Evolutionary conservation across 148 eudicot species (phyloP).

Genomic region (Chenopodium suecicum): DNA sequence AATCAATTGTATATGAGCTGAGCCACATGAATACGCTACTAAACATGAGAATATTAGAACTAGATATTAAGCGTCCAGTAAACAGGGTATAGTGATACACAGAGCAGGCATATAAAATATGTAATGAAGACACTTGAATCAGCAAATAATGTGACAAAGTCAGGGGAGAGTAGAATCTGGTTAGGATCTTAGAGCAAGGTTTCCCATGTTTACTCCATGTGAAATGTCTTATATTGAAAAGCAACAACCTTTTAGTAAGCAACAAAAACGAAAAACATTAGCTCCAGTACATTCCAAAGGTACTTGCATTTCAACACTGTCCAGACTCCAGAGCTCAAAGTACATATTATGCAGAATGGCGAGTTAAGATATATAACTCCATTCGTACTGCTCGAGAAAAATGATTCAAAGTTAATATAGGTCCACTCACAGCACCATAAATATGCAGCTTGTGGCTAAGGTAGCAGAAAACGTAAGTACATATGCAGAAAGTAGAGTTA

Average conservation of each 20-base stretch:
- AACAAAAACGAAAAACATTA: background rate
- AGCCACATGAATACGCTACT: background rate
- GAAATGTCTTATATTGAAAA: background rate
- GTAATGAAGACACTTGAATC: background rate
- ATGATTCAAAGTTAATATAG: background rate
- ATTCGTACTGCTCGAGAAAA: too few species aligned
- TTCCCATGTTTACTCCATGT: background rate
- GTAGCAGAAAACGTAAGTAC: background rate
- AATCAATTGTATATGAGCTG: background rate
- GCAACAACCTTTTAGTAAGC: background rate
- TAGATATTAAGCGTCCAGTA: too few species aligned
- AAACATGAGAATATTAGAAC: too few species aligned
- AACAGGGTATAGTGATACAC: too few species aligned
- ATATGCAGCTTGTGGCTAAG: background rate
- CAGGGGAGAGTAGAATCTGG: background rate
- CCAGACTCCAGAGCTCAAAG: background rate
- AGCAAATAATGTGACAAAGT: background rate
- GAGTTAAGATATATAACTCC: background rate
- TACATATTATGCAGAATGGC: background rate
- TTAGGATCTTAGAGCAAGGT: background rate
- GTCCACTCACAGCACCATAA: conserved; percentile 1
- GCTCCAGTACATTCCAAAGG: background rate
- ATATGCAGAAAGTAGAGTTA: background rate
- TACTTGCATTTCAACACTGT: background rate
- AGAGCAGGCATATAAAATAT: background rate